Base-by-base conservation (phyloP, 2,329 filamentous ascomycete genomes). In the Didymella exigua region DNA sequence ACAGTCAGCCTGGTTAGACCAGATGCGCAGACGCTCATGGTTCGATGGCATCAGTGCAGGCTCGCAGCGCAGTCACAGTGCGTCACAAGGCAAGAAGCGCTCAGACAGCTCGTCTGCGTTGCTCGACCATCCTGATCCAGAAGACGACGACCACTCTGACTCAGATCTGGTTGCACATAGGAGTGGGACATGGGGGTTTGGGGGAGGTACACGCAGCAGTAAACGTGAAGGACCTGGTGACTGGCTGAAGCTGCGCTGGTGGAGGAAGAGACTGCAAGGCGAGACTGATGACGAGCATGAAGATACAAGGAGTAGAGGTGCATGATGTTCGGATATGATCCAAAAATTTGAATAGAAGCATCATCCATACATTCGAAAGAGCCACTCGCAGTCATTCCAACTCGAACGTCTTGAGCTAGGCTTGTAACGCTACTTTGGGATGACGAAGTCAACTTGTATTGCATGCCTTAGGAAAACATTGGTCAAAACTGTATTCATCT, bases 201-300 rank as follows among this genome's bases (percentile, higher is more conserved):
- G 61, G 14, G 59, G 60, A 24, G 56, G 61, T 3, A 58, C 48
- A 23, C 58, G 58, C n/a, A 62, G 59, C 36, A 58, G 60, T 23
- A 61, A 69, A 9, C 40, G n/a, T 31, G 71, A 72, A 10, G 65
- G 58, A 3, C 27, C 69, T 9, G 71, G 70, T 7, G 71, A 73
- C 44, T 76, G 72, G 73, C 68, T 75, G 19, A 73, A 70, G 49
- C 51, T 76, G 43, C 71, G 70, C 40, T 76, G 72, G 72, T 75
- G 73, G 71, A 67, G 71, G 34, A 74, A 73, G 63, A 68, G 59
- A 51, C 66, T 68, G 65, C 66, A 65, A 54, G 71, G 73, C 4
- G 65, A 62, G 4, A 65, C 66, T 53, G 71, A 73, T 6, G 64
- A 61, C 13, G 65, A 68, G 16, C 59, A 58, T n/a, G 57, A 64